Percentiles rank a stretch among this genome's conserved stretches.
Evolutionary conservation across 305 asterid genomes (phyloP).

Genomic region (Fraxinus nigra): DNA sequence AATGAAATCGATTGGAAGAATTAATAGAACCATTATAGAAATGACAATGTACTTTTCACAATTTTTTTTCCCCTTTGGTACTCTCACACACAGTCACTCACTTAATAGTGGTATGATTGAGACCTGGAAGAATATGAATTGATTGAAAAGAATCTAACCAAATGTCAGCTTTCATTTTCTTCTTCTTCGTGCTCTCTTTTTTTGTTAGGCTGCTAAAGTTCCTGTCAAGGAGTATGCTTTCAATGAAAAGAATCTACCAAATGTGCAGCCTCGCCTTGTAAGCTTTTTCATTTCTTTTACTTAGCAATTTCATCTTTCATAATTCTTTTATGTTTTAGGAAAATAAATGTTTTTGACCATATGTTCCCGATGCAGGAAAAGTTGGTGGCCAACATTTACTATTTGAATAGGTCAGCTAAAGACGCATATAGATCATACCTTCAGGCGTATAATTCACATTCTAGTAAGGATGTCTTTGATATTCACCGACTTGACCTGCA

Average conservation of each 20-base stretch:
- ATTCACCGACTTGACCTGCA: conserved; percentile 80
- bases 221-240: conserved; percentile 81
- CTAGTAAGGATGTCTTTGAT: conserved; percentile 86
- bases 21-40: neutral
- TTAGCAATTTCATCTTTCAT: neutral
- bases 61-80: neutral
- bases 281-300: conserved; percentile 9
- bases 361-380: conserved; percentile 49
- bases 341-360: neutral
- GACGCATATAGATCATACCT: conserved; percentile 86
- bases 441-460: conserved; percentile 79
- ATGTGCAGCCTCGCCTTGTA: conserved; percentile 81
- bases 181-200: neutral
- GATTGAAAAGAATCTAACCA: neutral
- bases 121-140: neutral
- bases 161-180: neutral
- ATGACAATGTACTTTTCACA: neutral
- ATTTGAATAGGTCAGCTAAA: conserved; percentile 80
- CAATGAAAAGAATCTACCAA: conserved; percentile 63
- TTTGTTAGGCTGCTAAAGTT: conserved; percentile 78
- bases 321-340: neutral
- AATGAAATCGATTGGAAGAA: neutral
- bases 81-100: neutral
- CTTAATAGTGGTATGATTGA: neutral
- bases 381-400: conserved; percentile 60